Evolutionary conservation across 352 stramenopile genomes (phyloP).

Genomic region (Phytopythium montanum): DNA sequence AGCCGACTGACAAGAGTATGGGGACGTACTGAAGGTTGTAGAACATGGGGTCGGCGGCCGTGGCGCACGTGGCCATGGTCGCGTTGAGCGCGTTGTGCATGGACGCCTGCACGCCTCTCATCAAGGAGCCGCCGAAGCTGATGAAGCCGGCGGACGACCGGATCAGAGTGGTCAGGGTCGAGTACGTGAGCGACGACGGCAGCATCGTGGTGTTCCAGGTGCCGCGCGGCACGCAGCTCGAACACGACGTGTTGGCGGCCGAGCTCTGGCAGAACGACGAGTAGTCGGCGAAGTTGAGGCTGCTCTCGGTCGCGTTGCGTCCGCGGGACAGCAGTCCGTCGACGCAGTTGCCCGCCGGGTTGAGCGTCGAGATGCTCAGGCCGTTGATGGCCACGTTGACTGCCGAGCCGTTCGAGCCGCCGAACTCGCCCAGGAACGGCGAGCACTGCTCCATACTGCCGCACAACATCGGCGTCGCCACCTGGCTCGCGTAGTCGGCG

Average conservation of each 20-base stretch:
- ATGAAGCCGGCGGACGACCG: slow-evolving; percentile 39
- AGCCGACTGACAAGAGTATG: not conserved
- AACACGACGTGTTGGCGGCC: slow-evolving; percentile 26
- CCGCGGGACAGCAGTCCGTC: slow-evolving; percentile 15
- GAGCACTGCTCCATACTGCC: slow-evolving; percentile 50
- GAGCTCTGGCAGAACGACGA: slow-evolving; percentile 57
- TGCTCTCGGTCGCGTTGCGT: slow-evolving; percentile 2
- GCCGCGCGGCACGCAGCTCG: slow-evolving; percentile 50
- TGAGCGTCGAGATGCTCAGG: slow-evolving; percentile 4
- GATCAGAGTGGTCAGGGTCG: slow-evolving; percentile 37
- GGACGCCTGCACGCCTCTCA: slow-evolving; percentile 58
- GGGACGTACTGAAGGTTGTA: slow-evolving; percentile 70
- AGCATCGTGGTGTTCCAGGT: slow-evolving; percentile 35
- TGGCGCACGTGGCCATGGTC: slow-evolving; percentile 42
- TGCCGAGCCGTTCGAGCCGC: slow-evolving; percentile 32
- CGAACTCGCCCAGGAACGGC: slow-evolving; percentile 57
- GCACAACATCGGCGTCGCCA: slow-evolving; percentile 19
- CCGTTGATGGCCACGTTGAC: slow-evolving; percentile 18
- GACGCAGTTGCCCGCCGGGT: slow-evolving; percentile 24
- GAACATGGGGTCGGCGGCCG: slow-evolving; percentile 65
- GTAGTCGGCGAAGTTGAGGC: slow-evolving; percentile 22
- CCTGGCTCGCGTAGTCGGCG: slow-evolving; percentile 48
- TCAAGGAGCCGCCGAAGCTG: slow-evolving; percentile 53
- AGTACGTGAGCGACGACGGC: slow-evolving; percentile 60
- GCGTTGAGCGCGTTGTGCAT: slow-evolving; percentile 56